phyloP scores from a whole-genome alignment of 805 yeast species.

The Nakazawaea anatomiae region DNA sequence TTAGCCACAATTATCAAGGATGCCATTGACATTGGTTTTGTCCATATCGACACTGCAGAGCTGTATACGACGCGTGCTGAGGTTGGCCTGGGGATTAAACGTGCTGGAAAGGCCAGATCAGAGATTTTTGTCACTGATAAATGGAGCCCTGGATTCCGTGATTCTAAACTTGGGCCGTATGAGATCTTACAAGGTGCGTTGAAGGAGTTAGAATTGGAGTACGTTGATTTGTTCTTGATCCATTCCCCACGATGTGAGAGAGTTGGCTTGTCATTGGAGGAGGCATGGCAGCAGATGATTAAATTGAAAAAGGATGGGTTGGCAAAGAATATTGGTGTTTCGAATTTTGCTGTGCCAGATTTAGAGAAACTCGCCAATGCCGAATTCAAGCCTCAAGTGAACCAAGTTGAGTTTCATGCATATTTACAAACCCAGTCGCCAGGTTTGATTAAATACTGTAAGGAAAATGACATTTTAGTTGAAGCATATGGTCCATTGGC shows the following conservation, averaged over 20 bases:
- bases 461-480: conserved; percentile 42
- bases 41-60: conserved; percentile 66
- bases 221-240: conserved; percentile 56
- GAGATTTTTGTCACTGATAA: conserved; percentile 58
- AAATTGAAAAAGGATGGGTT: conserved; percentile 36
- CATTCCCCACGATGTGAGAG: conserved; percentile 49
- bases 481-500: conserved; percentile 67
- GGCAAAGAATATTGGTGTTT: conserved; percentile 49
- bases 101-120: conserved; percentile 38
- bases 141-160: conserved; percentile 34
- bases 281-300: conserved; percentile 45
- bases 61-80: conserved; percentile 57
- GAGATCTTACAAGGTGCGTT: conserved; percentile 43
- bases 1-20: conserved; percentile 38
- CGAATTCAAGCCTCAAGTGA: conserved; percentile 48
- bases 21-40: conserved; percentile 48
- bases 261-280: conserved; percentile 40
- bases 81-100: conserved; percentile 47
- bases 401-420: conserved; percentile 67
- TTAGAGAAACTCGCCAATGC: conserved; percentile 36
- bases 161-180: conserved; percentile 33
- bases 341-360: conserved; percentile 49
- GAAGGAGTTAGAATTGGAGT: conserved; percentile 40
- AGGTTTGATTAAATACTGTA: conserved; percentile 46
- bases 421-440: conserved; percentile 60